Evolutionary conservation across 2,329 filamentous ascomycete genomes (phyloP).

Genomic region (Cladosporium cucumerinum): DNA sequence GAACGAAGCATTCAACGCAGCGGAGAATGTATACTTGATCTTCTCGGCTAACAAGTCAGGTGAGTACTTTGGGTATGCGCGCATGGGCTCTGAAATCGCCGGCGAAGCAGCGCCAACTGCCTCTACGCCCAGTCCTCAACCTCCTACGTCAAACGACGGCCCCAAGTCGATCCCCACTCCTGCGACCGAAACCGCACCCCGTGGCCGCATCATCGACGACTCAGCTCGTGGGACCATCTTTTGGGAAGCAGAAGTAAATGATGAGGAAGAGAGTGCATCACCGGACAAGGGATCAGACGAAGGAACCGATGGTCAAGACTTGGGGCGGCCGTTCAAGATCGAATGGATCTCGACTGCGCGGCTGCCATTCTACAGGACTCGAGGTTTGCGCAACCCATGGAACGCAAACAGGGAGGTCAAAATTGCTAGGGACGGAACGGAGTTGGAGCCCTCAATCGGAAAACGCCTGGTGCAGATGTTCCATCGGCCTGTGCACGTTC

Average conservation of each 20-base stretch:
- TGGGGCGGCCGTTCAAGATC: constrained; percentile 87
- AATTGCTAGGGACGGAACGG: constrained; percentile 90
- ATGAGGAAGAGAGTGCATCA: constrained; percentile 40
- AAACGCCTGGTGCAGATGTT: constrained; percentile 76
- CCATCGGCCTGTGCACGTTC: constrained; percentile 22
- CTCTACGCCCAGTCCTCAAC: constrained; percentile 24
- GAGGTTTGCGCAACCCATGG: constrained; percentile 87
- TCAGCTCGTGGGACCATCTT: constrained; percentile 93
- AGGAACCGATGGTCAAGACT: constrained; percentile 58
- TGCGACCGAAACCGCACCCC: constrained; percentile 72
- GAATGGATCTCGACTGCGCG: constrained; percentile 83
- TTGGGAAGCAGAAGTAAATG: constrained; percentile 77
- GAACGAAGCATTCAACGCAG: constrained; percentile 76
- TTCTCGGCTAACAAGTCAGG: constrained; percentile 98
- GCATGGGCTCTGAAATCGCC: constrained; percentile 81
- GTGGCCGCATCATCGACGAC: constrained; percentile 86
- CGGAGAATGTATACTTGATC: constrained; percentile 82
- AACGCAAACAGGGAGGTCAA: constrained; percentile 95
- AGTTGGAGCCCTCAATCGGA: constrained; percentile 80
- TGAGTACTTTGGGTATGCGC: constrained; percentile 92
- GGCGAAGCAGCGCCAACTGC: constrained; percentile 39
- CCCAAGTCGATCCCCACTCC: constrained; percentile 77
- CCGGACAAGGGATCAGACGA: constrained; percentile 34
- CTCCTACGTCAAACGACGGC: constrained; percentile 18
- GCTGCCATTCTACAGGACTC: constrained; percentile 83